Conservation (phyloP, 2,329 filamentous ascomycete genomes). For the Blastomyces gilchristii region DNA sequence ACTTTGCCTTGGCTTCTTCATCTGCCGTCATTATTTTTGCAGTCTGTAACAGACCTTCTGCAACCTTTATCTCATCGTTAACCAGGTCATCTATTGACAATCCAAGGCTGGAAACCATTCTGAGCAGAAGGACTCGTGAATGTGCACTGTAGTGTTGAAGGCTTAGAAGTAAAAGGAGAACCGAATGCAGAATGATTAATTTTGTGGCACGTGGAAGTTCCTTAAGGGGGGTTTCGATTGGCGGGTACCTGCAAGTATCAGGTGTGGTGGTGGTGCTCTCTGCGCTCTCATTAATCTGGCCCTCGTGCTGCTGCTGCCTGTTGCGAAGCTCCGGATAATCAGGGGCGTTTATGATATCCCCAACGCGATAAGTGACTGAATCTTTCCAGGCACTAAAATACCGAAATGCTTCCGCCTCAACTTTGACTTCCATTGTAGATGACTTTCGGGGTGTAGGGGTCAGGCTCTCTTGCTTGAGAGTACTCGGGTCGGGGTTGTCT, state of each 20-base stretch:
- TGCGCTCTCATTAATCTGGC: not conserved
- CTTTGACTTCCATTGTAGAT: slow-evolving; percentile 42
- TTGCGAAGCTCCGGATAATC: not conserved
- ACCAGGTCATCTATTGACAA: slow-evolving; percentile 55
- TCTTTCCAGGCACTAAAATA: slow-evolving; percentile 76
- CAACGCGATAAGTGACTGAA: slow-evolving; percentile 57
- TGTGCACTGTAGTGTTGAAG: slow-evolving; percentile 67
- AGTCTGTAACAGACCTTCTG: slow-evolving; percentile 61
- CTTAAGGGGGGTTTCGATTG: slow-evolving; percentile 48
- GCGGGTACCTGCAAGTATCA: slow-evolving; percentile 37
- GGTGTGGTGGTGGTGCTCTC: not conserved
- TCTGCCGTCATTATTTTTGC: slow-evolving; percentile 70
- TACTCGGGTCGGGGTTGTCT: not conserved
- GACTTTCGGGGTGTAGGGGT: slow-evolving; percentile 12
- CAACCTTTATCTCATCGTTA: slow-evolving; percentile 64
- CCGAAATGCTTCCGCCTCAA: slow-evolving; percentile 49
- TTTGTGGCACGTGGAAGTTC: slow-evolving; percentile 35
- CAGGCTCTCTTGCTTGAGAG: not conserved
- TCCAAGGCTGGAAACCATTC: slow-evolving; percentile 60
- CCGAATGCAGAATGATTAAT: slow-evolving; percentile 58
- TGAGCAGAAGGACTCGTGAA: slow-evolving; percentile 60
- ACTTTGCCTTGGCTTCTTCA: slow-evolving; percentile 62
- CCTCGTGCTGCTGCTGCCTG: not conserved
- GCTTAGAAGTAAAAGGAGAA: slow-evolving; percentile 63
- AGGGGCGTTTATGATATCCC: slow-evolving; percentile 52